Evolutionary conservation across 805 yeast genomes (phyloP).

Genomic region (Zygotorulaspora florentina): DNA sequence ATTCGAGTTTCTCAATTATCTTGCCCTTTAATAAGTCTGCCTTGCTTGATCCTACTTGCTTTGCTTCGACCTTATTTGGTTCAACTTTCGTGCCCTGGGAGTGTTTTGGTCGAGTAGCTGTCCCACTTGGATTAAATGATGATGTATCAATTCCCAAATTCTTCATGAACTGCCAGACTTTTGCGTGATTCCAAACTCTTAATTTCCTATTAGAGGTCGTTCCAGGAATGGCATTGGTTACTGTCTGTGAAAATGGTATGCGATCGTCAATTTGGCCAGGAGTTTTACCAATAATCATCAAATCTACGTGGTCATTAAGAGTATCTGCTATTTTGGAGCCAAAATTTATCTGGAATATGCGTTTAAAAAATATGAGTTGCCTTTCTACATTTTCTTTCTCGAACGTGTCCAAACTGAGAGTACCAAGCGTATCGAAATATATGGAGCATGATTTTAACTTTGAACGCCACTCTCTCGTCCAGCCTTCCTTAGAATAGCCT

Average conservation of each 20-base stretch:
- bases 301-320: slow-evolving; percentile 7
- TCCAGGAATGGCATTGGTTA: background rate
- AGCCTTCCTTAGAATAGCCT: slow-evolving; percentile 8
- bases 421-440: slow-evolving; percentile 9
- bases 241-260: background rate
- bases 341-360: slow-evolving; percentile 10
- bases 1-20: background rate
- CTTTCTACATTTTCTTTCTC: background rate
- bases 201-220: slow-evolving; percentile 5
- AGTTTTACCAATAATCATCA: slow-evolving; percentile 3
- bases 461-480: slow-evolving; percentile 15
- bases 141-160: slow-evolving; percentile 13
- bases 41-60: background rate
- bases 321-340: slow-evolving; percentile 7
- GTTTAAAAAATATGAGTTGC: slow-evolving; percentile 4
- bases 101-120: background rate
- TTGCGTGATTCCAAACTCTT: slow-evolving; percentile 21
- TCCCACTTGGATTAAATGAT: background rate
- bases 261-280: background rate
- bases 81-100: background rate
- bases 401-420: background rate
- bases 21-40: background rate
- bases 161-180: slow-evolving; percentile 15
- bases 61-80: background rate
- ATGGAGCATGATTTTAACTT: slow-evolving; percentile 10